Evolutionary conservation across 2,329 filamentous ascomycete species (phyloP).

Genomic region (Aspergillus novoparasiticus): DNA sequence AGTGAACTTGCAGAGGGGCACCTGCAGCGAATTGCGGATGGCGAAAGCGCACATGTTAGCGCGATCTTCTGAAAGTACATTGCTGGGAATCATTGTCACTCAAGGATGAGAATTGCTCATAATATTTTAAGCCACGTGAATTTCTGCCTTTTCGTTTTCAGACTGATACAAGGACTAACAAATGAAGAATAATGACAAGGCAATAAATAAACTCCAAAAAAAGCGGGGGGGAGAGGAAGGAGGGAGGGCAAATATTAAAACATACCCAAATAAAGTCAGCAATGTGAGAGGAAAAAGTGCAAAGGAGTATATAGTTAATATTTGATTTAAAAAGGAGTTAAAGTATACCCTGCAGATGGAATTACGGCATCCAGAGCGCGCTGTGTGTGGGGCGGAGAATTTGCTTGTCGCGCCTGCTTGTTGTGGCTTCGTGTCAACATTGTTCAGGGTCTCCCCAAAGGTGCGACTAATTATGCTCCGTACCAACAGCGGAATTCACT

Average conservation of each 20-base stretch:
- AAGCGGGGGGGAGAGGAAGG: too few species aligned
- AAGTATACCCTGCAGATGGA: background rate
- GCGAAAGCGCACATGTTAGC: conserved; percentile 44
- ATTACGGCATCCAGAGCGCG: conserved; percentile 12
- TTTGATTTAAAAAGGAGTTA: background rate
- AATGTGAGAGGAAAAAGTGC: background rate
- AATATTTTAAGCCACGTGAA: background rate
- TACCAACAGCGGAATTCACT: conserved; percentile 2
- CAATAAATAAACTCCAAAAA: too few species aligned
- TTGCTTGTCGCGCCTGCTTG: conserved; percentile 24
- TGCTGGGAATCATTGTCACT: background rate
- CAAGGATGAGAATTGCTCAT: background rate
- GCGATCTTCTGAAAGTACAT: conserved; percentile 39
- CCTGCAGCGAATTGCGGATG: conserved; percentile 49
- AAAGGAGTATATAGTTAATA: background rate
- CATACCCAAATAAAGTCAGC: background rate
- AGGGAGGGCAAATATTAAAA: background rate
- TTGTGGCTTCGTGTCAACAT: conserved; percentile 47
- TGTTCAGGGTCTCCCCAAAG: background rate
- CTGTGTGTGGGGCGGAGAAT: conserved; percentile 15
- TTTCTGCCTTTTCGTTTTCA: background rate
- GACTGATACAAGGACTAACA: background rate
- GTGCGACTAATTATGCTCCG: background rate
- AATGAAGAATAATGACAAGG: background rate
- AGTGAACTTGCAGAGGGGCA: conserved; percentile 53